Conservation (phyloP, 176 grass and related monocot species). For the Hordeum marinum region DNA sequence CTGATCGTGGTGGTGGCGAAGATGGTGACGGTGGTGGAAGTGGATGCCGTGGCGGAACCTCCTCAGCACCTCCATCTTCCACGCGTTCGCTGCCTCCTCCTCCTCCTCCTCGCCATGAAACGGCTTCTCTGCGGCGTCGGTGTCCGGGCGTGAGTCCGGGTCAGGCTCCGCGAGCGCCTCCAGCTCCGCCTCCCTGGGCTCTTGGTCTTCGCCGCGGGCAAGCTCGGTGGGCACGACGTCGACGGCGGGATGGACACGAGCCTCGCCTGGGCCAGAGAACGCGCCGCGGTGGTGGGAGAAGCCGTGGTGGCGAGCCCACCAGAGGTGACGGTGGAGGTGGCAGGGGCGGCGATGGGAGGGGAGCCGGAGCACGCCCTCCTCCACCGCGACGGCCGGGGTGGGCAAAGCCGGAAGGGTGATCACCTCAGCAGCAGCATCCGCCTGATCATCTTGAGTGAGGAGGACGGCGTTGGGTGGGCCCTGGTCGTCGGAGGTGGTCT, state of each 20-base stretch:
- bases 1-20: neutral
- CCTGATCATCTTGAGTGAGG: neutral
- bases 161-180: conserved; percentile 21
- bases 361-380: neutral
- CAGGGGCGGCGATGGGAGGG: conserved; percentile 23
- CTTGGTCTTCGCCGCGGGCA: neutral
- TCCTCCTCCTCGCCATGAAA: neutral
- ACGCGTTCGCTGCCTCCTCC: neutral
- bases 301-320: conserved; percentile 6
- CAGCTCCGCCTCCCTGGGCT: neutral
- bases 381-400: too few relatives aligned
- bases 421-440: neutral
- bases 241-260: neutral
- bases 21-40: neutral
- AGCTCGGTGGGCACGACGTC: neutral
- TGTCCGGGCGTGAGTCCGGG: conserved; percentile 2
- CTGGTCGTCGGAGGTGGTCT: neutral
- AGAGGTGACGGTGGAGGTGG: neutral
- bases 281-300: neutral
- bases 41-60: neutral
- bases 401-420: neutral
- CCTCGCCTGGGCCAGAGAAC: neutral
- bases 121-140: neutral
- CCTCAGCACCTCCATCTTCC: conserved; percentile 28
- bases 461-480: neutral